Evolutionary conservation across 2,329 filamentous ascomycete genomes (phyloP).

Genomic region (Ceratocystis eucalypticola): DNA sequence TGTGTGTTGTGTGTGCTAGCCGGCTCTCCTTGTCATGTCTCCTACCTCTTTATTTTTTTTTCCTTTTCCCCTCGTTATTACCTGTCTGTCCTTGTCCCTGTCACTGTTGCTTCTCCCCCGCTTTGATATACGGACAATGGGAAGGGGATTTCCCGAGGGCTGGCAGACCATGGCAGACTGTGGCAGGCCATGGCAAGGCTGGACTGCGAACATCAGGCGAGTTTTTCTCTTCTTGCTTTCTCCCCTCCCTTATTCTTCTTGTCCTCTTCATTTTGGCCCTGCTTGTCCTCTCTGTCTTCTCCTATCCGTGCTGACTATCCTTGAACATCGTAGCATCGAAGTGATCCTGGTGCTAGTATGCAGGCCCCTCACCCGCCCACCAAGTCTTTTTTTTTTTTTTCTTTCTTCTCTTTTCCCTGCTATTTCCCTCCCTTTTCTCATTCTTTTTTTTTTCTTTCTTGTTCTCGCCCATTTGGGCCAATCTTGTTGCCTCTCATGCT

Average conservation of each 20-base stretch:
- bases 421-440: not conserved
- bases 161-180: not conserved
- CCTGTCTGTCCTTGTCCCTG: not conserved
- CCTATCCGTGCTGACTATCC: not conserved
- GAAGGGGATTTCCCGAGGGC: not conserved
- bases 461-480: not conserved
- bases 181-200: not conserved
- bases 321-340: not conserved
- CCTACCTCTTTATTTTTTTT: not conserved
- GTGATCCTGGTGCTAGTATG: not conserved
- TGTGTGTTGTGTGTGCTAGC: not conserved
- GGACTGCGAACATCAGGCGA: not conserved
- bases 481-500: conserved; percentile 3
- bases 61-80: too few relatives aligned
- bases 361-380: not conserved
- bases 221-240: not conserved
- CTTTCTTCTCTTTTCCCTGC: not conserved
- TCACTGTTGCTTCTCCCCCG: not conserved
- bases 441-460: not conserved
- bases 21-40: not conserved
- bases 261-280: not conserved
- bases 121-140: not conserved
- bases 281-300: not conserved
- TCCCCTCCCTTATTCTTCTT: not conserved
- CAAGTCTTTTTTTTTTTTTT: not conserved